phyloP scores from a whole-genome alignment of 2,329 filamentous ascomycete species.

The Scleromitrula shiraiana region DNA sequence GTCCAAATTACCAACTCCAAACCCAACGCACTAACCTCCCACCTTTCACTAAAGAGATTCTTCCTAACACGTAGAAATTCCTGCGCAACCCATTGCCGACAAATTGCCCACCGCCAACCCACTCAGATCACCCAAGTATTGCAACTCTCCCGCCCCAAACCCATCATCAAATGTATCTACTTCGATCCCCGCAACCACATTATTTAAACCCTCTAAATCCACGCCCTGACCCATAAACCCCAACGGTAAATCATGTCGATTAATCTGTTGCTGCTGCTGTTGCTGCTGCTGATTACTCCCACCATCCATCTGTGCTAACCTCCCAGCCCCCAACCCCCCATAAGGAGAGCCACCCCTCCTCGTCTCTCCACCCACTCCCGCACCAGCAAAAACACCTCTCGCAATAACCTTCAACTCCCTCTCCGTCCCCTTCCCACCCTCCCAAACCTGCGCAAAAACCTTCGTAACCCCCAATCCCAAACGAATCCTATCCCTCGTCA shows the following conservation, averaged over 20 bases:
- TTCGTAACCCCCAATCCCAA: slow-evolving; percentile 53
- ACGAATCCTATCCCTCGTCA: slow-evolving; percentile 44
- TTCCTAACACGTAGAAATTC: no score
- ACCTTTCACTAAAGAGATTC: no score
- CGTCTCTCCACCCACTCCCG: background rate
- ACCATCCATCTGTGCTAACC: no score
- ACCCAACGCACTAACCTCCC: no score
- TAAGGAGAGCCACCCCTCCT: background rate
- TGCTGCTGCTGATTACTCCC: no score
- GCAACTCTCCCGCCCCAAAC: background rate
- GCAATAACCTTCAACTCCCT: slow-evolving; percentile 33
- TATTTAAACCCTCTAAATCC: background rate
- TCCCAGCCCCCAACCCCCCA: background rate
- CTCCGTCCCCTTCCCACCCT: slow-evolving; percentile 46
- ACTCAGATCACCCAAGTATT: background rate
- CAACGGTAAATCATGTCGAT: background rate
- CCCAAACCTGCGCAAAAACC: slow-evolving; percentile 47
- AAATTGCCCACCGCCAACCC: background rate
- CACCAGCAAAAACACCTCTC: slow-evolving; percentile 11
- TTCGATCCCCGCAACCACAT: background rate
- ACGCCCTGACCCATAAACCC: background rate
- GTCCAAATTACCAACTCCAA: no score
- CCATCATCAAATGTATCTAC: background rate
- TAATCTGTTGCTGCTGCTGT: no score
- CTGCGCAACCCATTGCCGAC: no score